Evolutionary conservation across 306 rosid genomes (phyloP).

Genomic region (Acmispon strigosus): DNA sequence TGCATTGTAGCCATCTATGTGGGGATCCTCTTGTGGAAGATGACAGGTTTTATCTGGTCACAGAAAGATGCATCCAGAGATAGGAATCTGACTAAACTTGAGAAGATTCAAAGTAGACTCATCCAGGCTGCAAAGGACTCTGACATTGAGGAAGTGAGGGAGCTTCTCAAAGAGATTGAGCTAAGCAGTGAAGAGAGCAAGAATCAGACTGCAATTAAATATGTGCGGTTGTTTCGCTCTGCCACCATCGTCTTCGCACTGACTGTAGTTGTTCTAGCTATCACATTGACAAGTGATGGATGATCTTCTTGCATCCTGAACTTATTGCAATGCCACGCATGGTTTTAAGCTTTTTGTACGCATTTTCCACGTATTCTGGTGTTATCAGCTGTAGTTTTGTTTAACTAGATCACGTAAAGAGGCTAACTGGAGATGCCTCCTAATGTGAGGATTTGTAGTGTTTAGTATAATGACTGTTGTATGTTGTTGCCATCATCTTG

Average conservation of each 20-base stretch:
- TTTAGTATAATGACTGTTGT: not conserved
- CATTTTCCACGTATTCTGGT: not conserved
- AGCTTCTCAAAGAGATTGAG: slow-evolving; percentile 66
- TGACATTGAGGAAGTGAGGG: slow-evolving; percentile 70
- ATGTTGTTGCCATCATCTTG: not conserved
- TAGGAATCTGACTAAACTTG: slow-evolving; percentile 41
- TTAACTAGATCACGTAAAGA: not conserved
- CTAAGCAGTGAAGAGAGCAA: slow-evolving; percentile 42
- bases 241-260: slow-evolving; percentile 48
- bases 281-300: slow-evolving; percentile 67
- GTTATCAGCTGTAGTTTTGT: not conserved
- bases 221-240: slow-evolving; percentile 39
- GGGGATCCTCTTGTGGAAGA: slow-evolving; percentile 89
- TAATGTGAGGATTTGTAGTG: not conserved
- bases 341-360: not conserved
- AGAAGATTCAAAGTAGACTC: slow-evolving; percentile 67
- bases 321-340: not conserved
- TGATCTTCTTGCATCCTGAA: slow-evolving; percentile 12
- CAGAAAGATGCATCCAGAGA: slow-evolving; percentile 14
- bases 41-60: slow-evolving; percentile 85
- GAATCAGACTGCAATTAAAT: slow-evolving; percentile 24
- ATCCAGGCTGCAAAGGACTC: slow-evolving; percentile 86
- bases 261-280: slow-evolving; percentile 58
- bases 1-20: slow-evolving; percentile 81
- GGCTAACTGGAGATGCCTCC: not conserved